Conservation (phyloP, 2,329 filamentous ascomycete genomes). For the Botryotinia convoluta region DNA sequence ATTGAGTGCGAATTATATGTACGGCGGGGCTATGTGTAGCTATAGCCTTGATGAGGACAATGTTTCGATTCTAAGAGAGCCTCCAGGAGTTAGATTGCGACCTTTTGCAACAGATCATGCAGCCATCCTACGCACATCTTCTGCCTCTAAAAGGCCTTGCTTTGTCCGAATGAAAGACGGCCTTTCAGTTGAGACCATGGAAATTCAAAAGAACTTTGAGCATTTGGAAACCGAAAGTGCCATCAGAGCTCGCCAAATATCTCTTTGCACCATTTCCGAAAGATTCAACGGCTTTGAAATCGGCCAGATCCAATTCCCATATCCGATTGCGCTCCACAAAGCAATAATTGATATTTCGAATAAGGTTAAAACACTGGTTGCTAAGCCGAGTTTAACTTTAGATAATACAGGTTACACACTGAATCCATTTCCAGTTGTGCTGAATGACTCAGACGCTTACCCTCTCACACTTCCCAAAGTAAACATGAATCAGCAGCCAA, state of each 20-base stretch:
- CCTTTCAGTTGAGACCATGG: neutral
- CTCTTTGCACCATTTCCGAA: neutral
- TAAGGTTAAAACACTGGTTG: neutral
- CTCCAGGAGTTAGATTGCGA: neutral
- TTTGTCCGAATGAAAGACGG: neutral
- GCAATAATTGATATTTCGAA: neutral
- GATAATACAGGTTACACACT: neutral
- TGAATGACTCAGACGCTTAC: neutral
- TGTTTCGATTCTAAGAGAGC: neutral
- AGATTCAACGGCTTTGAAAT: neutral
- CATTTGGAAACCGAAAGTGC: neutral
- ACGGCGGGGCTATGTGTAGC: neutral
- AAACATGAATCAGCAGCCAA: neutral
- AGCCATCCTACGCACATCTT: neutral
- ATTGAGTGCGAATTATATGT: neutral
- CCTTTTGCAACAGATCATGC: accelerated
- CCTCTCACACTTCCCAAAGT: slow-evolving; percentile 1
- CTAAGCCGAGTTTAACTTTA: neutral
- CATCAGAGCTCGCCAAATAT: neutral
- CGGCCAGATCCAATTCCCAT: neutral
- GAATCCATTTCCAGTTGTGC: neutral
- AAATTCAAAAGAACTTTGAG: neutral
- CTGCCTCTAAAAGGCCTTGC: neutral
- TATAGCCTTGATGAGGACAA: neutral
- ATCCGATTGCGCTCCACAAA: neutral